These are phyloP conservation scores for Saturnispora hagleri DNA, from an alignment of 805 yeast species.

Conservation along the genomic window DNA sequence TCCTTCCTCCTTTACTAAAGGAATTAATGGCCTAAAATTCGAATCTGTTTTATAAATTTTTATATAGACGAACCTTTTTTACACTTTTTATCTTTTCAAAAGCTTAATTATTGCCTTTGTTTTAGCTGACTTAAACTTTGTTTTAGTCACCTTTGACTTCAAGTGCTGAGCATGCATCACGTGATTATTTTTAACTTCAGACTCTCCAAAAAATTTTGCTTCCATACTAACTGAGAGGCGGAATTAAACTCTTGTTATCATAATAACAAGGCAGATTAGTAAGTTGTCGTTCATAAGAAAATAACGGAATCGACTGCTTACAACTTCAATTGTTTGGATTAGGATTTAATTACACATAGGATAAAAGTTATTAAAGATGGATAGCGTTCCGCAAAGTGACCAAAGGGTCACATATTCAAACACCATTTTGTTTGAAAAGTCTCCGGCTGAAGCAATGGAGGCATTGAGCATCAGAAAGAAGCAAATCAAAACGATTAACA, in stretches of 20 bases:
- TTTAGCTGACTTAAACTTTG: not conserved
- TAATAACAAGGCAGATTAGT: not conserved
- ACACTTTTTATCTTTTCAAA: not conserved
- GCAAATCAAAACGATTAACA: conserved; percentile 47
- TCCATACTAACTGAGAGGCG: not conserved
- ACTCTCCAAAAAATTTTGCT: not conserved
- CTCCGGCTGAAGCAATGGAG: conserved; percentile 53
- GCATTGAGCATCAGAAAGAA: conserved; percentile 47
- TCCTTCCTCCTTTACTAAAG: conserved; percentile 59
- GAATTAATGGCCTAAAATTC: conserved; percentile 6
- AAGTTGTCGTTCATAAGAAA: not conserved
- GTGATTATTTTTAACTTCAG: not conserved
- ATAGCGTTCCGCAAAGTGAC: conserved; percentile 12
- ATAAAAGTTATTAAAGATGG: not conserved
- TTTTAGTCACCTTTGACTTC: not conserved
- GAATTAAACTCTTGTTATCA: not conserved
- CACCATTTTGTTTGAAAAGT: conserved; percentile 29
- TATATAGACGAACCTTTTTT: not conserved
- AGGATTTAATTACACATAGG: not conserved
- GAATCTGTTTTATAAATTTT: not conserved
- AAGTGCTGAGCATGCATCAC: not conserved
- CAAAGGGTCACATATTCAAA: conserved; percentile 28
- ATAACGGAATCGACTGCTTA: not conserved
- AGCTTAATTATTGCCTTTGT: too few species aligned
- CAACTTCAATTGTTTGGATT: not conserved